Percentiles rank a stretch among this genome's conserved stretches.
phyloP scores from a whole-genome alignment of 441 rosid genomes.

The Iberis amara region DNA sequence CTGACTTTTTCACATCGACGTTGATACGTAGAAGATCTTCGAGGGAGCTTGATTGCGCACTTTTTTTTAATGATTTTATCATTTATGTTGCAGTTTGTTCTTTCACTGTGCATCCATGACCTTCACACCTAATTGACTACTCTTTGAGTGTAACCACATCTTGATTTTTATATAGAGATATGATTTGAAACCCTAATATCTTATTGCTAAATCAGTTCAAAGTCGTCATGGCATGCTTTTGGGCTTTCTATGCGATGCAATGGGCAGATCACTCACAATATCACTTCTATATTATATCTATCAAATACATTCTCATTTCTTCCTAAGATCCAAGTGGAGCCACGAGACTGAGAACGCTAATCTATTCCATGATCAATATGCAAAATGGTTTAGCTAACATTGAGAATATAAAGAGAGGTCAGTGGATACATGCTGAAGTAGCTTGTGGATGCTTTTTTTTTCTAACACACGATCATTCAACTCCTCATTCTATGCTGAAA shows the following conservation, averaged over 20 bases:
- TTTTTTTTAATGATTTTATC: too few species aligned
- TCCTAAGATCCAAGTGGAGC: not conserved
- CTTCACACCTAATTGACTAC: too few species aligned
- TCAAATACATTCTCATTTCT: not conserved
- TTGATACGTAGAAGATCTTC: too few species aligned
- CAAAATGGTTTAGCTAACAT: too few species aligned
- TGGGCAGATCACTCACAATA: constrained; percentile 2
- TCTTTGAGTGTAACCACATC: too few species aligned
- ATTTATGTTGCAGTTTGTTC: too few species aligned
- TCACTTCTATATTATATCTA: not conserved
- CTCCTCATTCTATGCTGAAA: constrained; percentile 47
- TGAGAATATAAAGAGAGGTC: constrained; percentile 18
- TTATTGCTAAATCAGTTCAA: constrained; percentile 5
- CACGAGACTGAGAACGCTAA: not conserved
- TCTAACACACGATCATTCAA: constrained; percentile 58
- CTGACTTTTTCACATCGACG: too few species aligned
- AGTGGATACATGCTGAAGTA: constrained; percentile 68
- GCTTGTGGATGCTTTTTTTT: constrained; percentile 82
- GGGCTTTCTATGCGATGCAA: not conserved
- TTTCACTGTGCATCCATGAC: too few species aligned
- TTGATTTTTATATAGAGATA: too few species aligned
- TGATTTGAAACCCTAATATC: not conserved
- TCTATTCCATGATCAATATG: constrained; percentile 1
- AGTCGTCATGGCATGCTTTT: constrained; percentile 1
- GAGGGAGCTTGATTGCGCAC: too few species aligned